Evolutionary conservation across 805 yeast genomes (phyloP).

Genomic region (Metschnikowia bowlesiae): DNA sequence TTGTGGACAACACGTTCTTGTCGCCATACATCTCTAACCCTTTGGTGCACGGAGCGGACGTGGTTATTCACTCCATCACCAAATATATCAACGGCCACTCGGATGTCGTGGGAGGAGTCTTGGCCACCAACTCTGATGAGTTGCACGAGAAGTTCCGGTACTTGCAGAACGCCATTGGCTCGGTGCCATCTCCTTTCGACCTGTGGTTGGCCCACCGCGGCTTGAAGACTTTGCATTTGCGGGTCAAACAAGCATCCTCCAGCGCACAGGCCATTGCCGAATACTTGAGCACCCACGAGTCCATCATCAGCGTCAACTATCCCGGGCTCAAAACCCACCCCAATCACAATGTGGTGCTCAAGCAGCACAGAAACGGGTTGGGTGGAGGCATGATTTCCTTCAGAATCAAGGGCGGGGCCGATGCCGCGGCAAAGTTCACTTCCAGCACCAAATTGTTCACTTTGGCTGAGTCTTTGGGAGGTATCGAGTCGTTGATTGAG

Average conservation of each 20-base stretch:
- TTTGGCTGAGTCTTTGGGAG: slow-evolving; percentile 87
- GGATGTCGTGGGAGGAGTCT: slow-evolving; percentile 83
- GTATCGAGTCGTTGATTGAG: slow-evolving; percentile 79
- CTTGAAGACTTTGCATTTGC: slow-evolving; percentile 76
- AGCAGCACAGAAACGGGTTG: slow-evolving; percentile 76
- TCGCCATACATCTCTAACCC: slow-evolving; percentile 88
- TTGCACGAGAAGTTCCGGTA: slow-evolving; percentile 64
- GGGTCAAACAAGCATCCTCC: slow-evolving; percentile 64
- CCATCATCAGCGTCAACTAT: slow-evolving; percentile 69
- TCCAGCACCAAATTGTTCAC: slow-evolving; percentile 73
- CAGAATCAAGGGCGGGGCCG: slow-evolving; percentile 79
- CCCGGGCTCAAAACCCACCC: slow-evolving; percentile 73
- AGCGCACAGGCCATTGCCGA: slow-evolving; percentile 70
- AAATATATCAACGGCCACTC: slow-evolving; percentile 91
- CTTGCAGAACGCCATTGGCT: slow-evolving; percentile 85
- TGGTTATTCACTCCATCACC: slow-evolving; percentile 85
- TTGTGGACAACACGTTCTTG: slow-evolving; percentile 84
- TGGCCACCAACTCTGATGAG: slow-evolving; percentile 60
- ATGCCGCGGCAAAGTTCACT: slow-evolving; percentile 69
- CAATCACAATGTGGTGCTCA: slow-evolving; percentile 56
- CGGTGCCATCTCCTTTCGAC: slow-evolving; percentile 86
- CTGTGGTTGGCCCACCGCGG: slow-evolving; percentile 93
- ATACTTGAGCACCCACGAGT: slow-evolving; percentile 46
- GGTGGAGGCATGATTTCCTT: slow-evolving; percentile 94
- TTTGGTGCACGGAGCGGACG: slow-evolving; percentile 75